Conservation (phyloP, 2,329 filamentous ascomycete genomes). For the Penicillium sp. region DNA sequence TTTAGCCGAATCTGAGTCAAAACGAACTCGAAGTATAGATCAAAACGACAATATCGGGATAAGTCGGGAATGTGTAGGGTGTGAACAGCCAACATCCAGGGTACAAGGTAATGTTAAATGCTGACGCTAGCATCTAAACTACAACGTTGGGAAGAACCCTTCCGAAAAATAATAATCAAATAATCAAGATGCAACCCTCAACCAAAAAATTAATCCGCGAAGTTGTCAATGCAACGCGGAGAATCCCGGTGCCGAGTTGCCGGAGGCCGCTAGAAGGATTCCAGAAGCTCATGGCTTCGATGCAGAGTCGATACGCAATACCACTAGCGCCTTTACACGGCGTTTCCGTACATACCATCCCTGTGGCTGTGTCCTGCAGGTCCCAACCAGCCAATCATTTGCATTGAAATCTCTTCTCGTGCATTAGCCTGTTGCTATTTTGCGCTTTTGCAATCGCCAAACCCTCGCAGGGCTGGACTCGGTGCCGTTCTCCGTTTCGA, state of each 20-base stretch:
- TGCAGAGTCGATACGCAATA: constrained; percentile 9
- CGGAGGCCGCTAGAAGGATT: constrained; percentile 18
- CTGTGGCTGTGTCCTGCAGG: constrained; percentile 21
- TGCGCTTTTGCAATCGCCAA: constrained; percentile 16
- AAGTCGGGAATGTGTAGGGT: background rate
- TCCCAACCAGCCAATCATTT: constrained; percentile 16
- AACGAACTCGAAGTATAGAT: background rate
- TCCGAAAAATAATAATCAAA: background rate
- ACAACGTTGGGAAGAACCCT: background rate
- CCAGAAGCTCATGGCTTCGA: constrained; percentile 15
- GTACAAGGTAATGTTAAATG: background rate
- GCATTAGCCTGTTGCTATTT: constrained; percentile 26
- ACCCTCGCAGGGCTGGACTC: constrained; percentile 1
- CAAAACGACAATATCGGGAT: background rate
- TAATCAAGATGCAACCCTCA: background rate
- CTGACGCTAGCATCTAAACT: background rate
- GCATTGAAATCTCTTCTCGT: constrained; percentile 18
- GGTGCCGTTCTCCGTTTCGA: constrained; percentile 2
- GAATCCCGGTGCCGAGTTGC: constrained; percentile 16
- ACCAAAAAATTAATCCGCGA: background rate
- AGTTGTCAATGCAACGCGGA: constrained; percentile 5
- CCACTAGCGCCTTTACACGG: constrained; percentile 2
- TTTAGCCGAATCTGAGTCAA: background rate
- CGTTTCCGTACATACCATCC: background rate
- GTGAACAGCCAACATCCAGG: background rate